phyloP scores from a whole-genome alignment of 2,329 filamentous ascomycete genomes.

The Huntiella decipiens region DNA sequence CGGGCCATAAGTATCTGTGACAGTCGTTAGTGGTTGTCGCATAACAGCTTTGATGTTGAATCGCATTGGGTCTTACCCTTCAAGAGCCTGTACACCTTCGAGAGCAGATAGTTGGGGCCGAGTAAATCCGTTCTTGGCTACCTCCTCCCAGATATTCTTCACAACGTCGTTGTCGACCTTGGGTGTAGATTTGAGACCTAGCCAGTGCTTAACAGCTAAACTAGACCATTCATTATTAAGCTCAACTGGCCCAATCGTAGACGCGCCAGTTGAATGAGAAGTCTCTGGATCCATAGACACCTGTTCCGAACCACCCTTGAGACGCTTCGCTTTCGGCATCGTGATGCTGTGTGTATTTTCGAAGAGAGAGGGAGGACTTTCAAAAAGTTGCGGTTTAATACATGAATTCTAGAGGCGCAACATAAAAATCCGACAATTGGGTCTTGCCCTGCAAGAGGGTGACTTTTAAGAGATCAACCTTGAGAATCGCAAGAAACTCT shows the following conservation, averaged over 20 bases:
- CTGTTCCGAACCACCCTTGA: conserved; percentile 23
- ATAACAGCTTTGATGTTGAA: not conserved
- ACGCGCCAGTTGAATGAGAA: conserved; percentile 17
- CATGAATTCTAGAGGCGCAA: not conserved
- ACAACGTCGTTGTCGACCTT: conserved; percentile 71
- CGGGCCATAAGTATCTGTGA: conserved; percentile 76
- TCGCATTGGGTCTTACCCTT: conserved; percentile 38
- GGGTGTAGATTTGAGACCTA: conserved; percentile 46
- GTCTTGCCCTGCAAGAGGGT: not conserved
- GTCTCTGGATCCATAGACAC: conserved; percentile 11
- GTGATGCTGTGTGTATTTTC: not conserved
- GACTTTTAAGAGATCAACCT: not conserved
- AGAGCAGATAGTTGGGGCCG: conserved; percentile 62
- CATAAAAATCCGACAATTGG: not conserved
- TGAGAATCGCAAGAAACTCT: not conserved
- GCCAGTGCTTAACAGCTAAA: conserved; percentile 71
- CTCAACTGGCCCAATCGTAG: conserved; percentile 25
- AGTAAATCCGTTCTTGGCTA: conserved; percentile 66
- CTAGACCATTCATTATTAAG: conserved; percentile 55
- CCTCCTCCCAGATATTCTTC: conserved; percentile 75
- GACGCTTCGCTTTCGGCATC: conserved; percentile 42
- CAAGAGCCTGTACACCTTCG: conserved; percentile 78
- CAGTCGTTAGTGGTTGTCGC: conserved; percentile 14
- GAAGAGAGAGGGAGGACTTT: not conserved
- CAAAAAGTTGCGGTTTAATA: not conserved